phyloP scores from a whole-genome alignment of 2,329 filamentous ascomycete species.

The Fusarium sambucinum region DNA sequence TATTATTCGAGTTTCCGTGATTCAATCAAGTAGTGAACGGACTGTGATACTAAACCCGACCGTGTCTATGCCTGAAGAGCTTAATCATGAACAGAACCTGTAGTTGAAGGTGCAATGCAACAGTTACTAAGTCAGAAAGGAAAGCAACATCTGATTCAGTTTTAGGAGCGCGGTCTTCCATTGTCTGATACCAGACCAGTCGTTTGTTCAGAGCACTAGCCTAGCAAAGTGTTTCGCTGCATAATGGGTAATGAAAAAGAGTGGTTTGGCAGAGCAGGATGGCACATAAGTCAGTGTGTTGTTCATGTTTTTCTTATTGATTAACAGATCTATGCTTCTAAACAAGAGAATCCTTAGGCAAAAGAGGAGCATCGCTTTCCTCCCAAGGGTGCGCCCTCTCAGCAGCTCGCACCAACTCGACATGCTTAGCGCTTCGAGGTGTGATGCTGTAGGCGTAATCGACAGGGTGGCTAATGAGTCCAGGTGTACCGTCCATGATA shows the following conservation, averaged over 20 bases:
- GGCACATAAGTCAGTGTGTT: neutral
- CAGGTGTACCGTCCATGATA: slow-evolving; percentile 29
- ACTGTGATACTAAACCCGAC: neutral
- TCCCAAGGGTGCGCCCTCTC: slow-evolving; percentile 45
- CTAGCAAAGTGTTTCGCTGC: neutral
- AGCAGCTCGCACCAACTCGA: slow-evolving; percentile 32
- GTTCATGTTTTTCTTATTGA: neutral
- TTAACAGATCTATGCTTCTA: neutral
- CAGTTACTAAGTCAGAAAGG: neutral
- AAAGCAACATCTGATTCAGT: neutral
- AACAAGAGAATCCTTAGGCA: slow-evolving; percentile 11
- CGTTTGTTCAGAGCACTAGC: neutral
- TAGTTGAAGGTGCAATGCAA: too few relatives aligned
- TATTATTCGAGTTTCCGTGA: neutral
- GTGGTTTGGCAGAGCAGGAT: accelerated
- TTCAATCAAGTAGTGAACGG: neutral
- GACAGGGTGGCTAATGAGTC: slow-evolving; percentile 35
- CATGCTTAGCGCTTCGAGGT: slow-evolving; percentile 34
- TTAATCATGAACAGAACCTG: neutral
- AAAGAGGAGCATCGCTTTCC: slow-evolving; percentile 33
- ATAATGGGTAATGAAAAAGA: neutral
- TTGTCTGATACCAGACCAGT: neutral
- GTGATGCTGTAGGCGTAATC: slow-evolving; percentile 37
- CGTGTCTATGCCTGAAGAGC: neutral
- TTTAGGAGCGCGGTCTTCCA: neutral